Evolutionary conservation across 2,329 filamentous ascomycete species (phyloP).

Genomic region (Penicillium sp.): DNA sequence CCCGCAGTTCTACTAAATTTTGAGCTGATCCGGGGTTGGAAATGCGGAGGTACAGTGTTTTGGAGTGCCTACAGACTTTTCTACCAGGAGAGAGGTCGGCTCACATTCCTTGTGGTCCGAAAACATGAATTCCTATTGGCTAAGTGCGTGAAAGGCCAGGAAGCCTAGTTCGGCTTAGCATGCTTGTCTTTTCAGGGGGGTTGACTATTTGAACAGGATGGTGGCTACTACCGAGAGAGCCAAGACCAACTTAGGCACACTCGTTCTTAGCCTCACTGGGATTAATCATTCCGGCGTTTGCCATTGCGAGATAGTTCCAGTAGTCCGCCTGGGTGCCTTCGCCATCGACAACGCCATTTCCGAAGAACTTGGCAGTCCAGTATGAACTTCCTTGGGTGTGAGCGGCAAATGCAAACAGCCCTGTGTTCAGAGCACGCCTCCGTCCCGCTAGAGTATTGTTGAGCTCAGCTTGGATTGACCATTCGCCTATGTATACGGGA

Average conservation of each 20-base stretch:
- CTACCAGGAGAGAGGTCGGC: not conserved
- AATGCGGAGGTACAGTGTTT: conserved; percentile 2
- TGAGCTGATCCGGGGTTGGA: conserved; percentile 11
- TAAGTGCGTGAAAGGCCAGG: not conserved
- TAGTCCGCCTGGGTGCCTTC: conserved; percentile 21
- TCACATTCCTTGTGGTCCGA: not conserved
- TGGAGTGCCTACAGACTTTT: not conserved
- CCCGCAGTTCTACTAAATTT: conserved; percentile 12
- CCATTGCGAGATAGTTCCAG: conserved; percentile 22
- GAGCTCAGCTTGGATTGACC: conserved; percentile 26
- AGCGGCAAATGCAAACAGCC: conserved; percentile 22
- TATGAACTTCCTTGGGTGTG: conserved; percentile 22
- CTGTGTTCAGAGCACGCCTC: conserved; percentile 22
- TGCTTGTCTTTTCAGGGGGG: not conserved
- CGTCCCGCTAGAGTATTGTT: conserved; percentile 24
- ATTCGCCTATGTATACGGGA: conserved; percentile 30
- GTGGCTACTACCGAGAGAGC: not conserved
- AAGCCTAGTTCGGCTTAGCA: not conserved
- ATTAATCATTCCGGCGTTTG: conserved; percentile 11
- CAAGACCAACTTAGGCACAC: not conserved
- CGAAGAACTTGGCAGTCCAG: conserved; percentile 22
- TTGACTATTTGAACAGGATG: not conserved
- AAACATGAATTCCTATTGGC: not conserved
- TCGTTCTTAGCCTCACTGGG: conserved; percentile 1
- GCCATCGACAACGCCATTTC: conserved; percentile 22